Base-by-base conservation (phyloP, 2,329 filamentous ascomycete species). In the Colletotrichum eremochloae region DNA sequence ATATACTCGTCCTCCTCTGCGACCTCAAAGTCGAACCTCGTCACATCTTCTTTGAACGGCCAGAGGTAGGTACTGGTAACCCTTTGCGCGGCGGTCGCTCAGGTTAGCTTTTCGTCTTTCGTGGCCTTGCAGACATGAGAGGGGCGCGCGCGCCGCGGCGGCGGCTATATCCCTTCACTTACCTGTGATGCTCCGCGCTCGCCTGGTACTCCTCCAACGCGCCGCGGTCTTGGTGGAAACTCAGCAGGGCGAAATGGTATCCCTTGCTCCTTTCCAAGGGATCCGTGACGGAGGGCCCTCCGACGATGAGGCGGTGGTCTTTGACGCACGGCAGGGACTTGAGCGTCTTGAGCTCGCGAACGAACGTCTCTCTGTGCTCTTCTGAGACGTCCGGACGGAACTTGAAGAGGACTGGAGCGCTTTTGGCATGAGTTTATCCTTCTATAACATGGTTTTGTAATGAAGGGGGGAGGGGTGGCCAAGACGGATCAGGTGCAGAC, bases 21-120 rank as follows among this genome's bases (percentile, higher is more conserved):
- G 31, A 87, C 84, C 66, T 89, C 86, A 73, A 89, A 89, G 74
- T 89, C 87, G 75, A 88, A 89, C 24, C 87, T 80, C 20, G 82
- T 81, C 1, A 89, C 77, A 68, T 89, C 86, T 63, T 89, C 86
- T 24, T 84, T 85, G 74, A 82, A 89, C 0, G 87, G 87, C 78
- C 84, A 87, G 9, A 89, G 78, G 63, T 85, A 86, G 4, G 81
- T 83, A 40, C 81, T 84, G 0, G 87, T 89, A 0, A 89, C 86
- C 63, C 87, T 89, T 89, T 18, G 24, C 24, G 24, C 24, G 7
- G n/a, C n/a, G n/a, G 20, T 14, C 3, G 5, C 36, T 15, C n/a
- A 6, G 29, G 6, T 63, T 20, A 63, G 60, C 46, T 29, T 62
- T 29, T 62, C 2, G 8, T 7, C 40, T 31, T 4, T 20, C 7